Conservation (phyloP, 208 protist genomes). For the Strigomonas culicis region DNA sequence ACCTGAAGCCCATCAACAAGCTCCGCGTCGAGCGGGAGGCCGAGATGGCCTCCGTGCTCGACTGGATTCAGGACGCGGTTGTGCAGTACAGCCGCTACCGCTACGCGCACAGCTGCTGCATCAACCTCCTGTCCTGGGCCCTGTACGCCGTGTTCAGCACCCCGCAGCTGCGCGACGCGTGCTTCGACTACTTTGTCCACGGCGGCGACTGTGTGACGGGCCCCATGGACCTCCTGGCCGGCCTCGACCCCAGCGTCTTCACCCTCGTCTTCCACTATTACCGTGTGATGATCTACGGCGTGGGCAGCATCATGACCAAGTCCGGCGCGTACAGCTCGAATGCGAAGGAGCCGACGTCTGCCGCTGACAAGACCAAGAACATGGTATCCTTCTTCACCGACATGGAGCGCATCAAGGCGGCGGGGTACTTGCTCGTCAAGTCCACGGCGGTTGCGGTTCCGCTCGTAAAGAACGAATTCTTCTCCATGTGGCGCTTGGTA, state of each 20-base stretch:
- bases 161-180: slow-evolving; percentile 66
- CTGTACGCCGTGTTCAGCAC: slow-evolving; percentile 87
- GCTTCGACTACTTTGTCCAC: slow-evolving; percentile 89
- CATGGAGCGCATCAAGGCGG: slow-evolving; percentile 44
- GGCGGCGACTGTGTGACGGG: slow-evolving; percentile 84
- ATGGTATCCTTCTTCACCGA: slow-evolving; percentile 52
- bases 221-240: slow-evolving; percentile 84
- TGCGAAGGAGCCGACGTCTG: slow-evolving; percentile 13
- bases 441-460: slow-evolving; percentile 51
- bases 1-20: slow-evolving; percentile 46
- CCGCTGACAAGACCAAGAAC: slow-evolving; percentile 42
- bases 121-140: slow-evolving; percentile 92
- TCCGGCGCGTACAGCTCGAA: slow-evolving; percentile 30
- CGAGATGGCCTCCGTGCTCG: slow-evolving; percentile 55
- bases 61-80: slow-evolving; percentile 54
- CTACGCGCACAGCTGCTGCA: slow-evolving; percentile 73
- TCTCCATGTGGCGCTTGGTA: slow-evolving; percentile 73
- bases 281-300: slow-evolving; percentile 67
- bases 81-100: slow-evolving; percentile 49
- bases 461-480: slow-evolving; percentile 73
- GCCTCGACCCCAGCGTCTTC: slow-evolving; percentile 55
- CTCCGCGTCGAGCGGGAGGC: slow-evolving; percentile 33
- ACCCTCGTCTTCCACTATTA: slow-evolving; percentile 87
- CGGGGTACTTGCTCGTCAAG: slow-evolving; percentile 51
- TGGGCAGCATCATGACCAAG: slow-evolving; percentile 45